Conservation (phyloP, 148 eudicot genomes). For the Rhododendron vialii region DNA sequence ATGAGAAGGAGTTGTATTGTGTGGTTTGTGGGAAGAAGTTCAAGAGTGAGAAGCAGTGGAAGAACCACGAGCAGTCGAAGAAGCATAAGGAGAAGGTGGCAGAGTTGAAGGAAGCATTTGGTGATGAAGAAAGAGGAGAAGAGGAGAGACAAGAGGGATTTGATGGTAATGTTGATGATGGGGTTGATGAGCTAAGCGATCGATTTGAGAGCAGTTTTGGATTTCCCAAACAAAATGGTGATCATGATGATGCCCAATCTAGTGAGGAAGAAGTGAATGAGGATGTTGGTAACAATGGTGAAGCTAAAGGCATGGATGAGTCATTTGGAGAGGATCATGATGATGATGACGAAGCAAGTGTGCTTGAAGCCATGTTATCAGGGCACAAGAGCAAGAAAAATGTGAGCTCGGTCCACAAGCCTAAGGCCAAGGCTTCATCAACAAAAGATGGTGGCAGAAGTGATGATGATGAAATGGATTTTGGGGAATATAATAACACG, state of each 20-base stretch:
- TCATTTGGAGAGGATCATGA: slow-evolving; percentile 17
- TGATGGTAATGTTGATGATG: slow-evolving; percentile 19
- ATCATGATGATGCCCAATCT: slow-evolving; percentile 31
- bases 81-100: slow-evolving; percentile 95
- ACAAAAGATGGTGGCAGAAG: slow-evolving; percentile 21
- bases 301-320: slow-evolving; percentile 18
- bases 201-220: slow-evolving; percentile 33
- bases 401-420: slow-evolving; percentile 16
- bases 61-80: slow-evolving; percentile 91
- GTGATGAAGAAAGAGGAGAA: slow-evolving; percentile 43
- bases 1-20: slow-evolving; percentile 59
- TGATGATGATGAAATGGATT: slow-evolving; percentile 47
- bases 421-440: slow-evolving; percentile 21
- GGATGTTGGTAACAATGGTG: slow-evolving; percentile 26
- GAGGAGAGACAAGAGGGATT: slow-evolving; percentile 20
- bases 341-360: slow-evolving; percentile 55
- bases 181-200: slow-evolving; percentile 40
- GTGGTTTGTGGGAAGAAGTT: slow-evolving; percentile 93
- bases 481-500: slow-evolving; percentile 58
- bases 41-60: slow-evolving; percentile 96
- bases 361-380: slow-evolving; percentile 67
- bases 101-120: slow-evolving; percentile 64
- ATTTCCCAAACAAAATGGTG: slow-evolving; percentile 29
- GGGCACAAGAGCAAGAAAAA: slow-evolving; percentile 45
- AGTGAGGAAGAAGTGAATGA: slow-evolving; percentile 35